Evolutionary conservation across 1,284 basidiomycete genomes (phyloP), one percentile per base, ranked within the genome.

Genomic region (Prillingera fragicola): DNA sequence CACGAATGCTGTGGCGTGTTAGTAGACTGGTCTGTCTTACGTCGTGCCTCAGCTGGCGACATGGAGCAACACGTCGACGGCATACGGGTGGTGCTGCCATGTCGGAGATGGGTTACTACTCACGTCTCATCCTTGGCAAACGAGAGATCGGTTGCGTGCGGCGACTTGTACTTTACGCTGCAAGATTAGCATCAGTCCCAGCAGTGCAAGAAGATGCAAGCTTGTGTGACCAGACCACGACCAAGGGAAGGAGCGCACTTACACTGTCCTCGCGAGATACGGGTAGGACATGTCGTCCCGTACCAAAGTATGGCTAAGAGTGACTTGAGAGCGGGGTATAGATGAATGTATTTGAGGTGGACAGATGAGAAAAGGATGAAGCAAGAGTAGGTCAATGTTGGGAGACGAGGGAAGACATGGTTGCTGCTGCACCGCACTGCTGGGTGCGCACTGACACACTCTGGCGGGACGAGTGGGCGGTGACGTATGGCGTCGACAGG

Each of bases 91-190:
- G n/a, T n/a, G n/a, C n/a, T n/a, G n/a, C n/a, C n/a, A n/a, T n/a
- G n/a, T n/a, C n/a, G 27, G 15, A n/a, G 15, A 28, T 28, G 27
- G 15, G 15, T n/a, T 10, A 31, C 19, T 1, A 62, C 67, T 63
- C 55, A 70, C 70, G 62, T 68, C 40, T 70, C 70, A 45, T 62
- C 65, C 48, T 70, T 70, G 33, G 61, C 60, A 45, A 72, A 72
- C n/a, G 67, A 69, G 8, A 72, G 56, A 43, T 72, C 70, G 1
- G 69, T 70, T 18, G 65, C 58, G 46, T 72, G 70, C 9, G 70
- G 70, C 6, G 65, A 68, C 52, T 70, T 72, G 62, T 70, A 72
- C 43, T 67, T 67, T 39, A 72, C 52, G 5, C 69, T 71, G 45
- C 8, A 8, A 8, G 36, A 36, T 23, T 14, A 29, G 38, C 24